Conservation (phyloP, 768 basidiomycete genomes). For the Termitomyces sp. region DNA sequence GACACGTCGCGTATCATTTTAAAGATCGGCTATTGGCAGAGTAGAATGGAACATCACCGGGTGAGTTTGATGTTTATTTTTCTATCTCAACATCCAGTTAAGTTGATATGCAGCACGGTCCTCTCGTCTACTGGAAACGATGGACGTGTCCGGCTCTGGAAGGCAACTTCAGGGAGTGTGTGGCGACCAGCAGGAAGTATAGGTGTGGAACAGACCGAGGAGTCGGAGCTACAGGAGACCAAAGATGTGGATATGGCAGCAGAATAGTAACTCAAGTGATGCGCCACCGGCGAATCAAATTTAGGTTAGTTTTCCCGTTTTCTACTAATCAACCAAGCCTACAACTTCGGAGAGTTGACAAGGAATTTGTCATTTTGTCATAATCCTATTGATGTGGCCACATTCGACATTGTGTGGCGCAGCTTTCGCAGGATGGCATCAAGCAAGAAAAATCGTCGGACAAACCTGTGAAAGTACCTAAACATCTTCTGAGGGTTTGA, state of each 20-base stretch:
- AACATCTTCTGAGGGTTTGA: too few relatives aligned
- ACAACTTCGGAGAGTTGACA: too few relatives aligned
- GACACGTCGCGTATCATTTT: not conserved
- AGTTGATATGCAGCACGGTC: constrained; percentile 56
- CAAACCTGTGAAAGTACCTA: too few relatives aligned
- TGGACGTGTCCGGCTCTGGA: constrained; percentile 81
- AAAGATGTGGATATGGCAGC: constrained; percentile 44
- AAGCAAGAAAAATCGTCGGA: too few relatives aligned
- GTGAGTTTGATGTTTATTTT: constrained; percentile 34
- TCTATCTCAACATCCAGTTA: not conserved
- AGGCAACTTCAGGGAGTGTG: constrained; percentile 78
- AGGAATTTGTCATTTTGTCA: not conserved
- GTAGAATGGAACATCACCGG: constrained; percentile 96
- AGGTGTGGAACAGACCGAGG: constrained; percentile 71
- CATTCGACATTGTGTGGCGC: not conserved
- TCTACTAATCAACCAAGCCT: too few relatives aligned
- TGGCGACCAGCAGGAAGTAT: constrained; percentile 84
- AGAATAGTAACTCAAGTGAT: not conserved
- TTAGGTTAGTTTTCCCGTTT: too few relatives aligned
- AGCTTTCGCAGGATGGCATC: not conserved
- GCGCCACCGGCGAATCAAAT: too few relatives aligned
- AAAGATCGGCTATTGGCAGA: constrained; percentile 70
- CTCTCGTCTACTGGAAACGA: constrained; percentile 84
- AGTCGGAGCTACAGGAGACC: constrained; percentile 29
- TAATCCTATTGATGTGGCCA: not conserved